These are phyloP conservation scores for Sclerotinia spermophila DNA, from an alignment of 2,329 filamentous ascomycete species.

Conservation along the genomic window DNA sequence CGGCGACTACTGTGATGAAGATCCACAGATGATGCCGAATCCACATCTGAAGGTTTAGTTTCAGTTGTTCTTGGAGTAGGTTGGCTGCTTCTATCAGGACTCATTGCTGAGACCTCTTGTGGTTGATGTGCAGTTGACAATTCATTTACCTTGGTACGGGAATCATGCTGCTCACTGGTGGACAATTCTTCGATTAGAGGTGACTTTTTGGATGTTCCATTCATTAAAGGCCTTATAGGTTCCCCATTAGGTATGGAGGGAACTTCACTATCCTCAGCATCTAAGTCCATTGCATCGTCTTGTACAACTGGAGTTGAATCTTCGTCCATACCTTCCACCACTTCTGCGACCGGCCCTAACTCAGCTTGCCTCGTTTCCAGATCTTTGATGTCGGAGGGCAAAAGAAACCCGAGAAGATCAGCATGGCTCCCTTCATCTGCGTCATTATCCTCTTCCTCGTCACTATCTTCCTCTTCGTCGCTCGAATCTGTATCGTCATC, in stretches of 20 bases:
- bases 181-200: constrained; percentile 12
- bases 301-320: neutral
- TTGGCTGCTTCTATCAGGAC: constrained; percentile 38
- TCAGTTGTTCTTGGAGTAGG: constrained; percentile 39
- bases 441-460: constrained; percentile 43
- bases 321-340: constrained; percentile 13
- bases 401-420: constrained; percentile 36
- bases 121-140: neutral
- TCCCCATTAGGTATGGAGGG: constrained; percentile 32
- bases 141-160: neutral
- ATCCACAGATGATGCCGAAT: constrained; percentile 39
- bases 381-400: constrained; percentile 34
- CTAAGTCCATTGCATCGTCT: constrained; percentile 15
- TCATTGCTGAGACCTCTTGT: constrained; percentile 27
- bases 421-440: constrained; percentile 40
- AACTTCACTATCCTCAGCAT: constrained; percentile 33
- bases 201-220: neutral
- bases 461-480: constrained; percentile 60
- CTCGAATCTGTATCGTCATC: constrained; percentile 44
- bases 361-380: constrained; percentile 35
- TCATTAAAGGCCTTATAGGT: constrained; percentile 1
- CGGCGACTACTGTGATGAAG: constrained; percentile 33
- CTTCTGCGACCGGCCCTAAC: constrained; percentile 18
- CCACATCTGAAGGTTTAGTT: constrained; percentile 35
- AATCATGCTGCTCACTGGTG: constrained; percentile 5